Evolutionary conservation across 2,329 filamentous ascomycete species (phyloP).

Genomic region (Penicillium sp.): DNA sequence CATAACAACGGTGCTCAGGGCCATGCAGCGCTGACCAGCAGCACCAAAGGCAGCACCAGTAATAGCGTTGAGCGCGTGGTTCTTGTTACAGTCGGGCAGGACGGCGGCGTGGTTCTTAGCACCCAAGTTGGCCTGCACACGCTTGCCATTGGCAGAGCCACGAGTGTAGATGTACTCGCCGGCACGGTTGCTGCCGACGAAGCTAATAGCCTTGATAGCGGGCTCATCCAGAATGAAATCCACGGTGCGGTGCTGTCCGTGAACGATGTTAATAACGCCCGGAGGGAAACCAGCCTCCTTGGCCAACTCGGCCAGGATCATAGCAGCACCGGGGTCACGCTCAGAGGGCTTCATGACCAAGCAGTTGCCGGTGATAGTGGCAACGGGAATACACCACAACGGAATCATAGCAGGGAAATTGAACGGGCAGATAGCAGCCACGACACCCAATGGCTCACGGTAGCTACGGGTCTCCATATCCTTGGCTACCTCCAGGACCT

Average conservation of each 20-base stretch:
- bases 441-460: slow-evolving; percentile 60
- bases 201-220: slow-evolving; percentile 64
- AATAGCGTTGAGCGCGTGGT: slow-evolving; percentile 62
- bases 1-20: slow-evolving; percentile 60
- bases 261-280: slow-evolving; percentile 63
- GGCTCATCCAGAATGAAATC: slow-evolving; percentile 67
- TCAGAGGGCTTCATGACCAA: slow-evolving; percentile 63
- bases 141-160: slow-evolving; percentile 65
- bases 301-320: slow-evolving; percentile 62
- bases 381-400: slow-evolving; percentile 62
- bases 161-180: slow-evolving; percentile 66
- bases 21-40: slow-evolving; percentile 67
- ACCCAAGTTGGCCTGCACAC: slow-evolving; percentile 64
- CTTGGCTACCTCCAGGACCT: slow-evolving; percentile 65
- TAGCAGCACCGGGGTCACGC: slow-evolving; percentile 60
- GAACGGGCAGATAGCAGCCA: slow-evolving; percentile 63
- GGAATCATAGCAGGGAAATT: slow-evolving; percentile 71
- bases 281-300: slow-evolving; percentile 61
- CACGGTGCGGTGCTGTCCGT: slow-evolving; percentile 61
- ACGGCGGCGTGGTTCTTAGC: slow-evolving; percentile 68
- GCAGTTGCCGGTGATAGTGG: slow-evolving; percentile 61
- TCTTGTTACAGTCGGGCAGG: slow-evolving; percentile 65
- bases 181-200: slow-evolving; percentile 64
- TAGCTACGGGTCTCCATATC: slow-evolving; percentile 67
- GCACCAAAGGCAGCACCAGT: slow-evolving; percentile 64